Percentiles rank a stretch among this genome's conserved stretches.
These are phyloP conservation scores for Cyclanthera cordifolia DNA, from an alignment of 306 rosid genomes.

Conservation along the genomic window DNA sequence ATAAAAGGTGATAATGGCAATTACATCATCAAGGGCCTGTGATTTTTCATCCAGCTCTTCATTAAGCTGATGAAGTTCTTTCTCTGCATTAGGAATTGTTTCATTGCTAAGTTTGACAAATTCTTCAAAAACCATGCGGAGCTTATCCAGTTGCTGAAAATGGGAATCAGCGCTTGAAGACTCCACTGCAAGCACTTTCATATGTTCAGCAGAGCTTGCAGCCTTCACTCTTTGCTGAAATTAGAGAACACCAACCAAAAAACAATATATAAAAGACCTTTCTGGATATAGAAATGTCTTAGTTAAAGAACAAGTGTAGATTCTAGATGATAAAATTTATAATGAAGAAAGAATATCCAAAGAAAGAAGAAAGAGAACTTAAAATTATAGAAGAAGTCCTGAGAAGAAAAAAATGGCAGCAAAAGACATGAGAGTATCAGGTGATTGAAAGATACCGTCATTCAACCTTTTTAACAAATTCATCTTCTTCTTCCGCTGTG, in stretches of 20 bases:
- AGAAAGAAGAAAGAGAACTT: not conserved
- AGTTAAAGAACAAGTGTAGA: not conserved
- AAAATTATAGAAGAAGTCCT: not conserved
- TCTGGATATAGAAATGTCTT: not conserved
- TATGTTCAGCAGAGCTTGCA: conserved; percentile 61
- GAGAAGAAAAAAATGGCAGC: not conserved
- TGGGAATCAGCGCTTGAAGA: conserved; percentile 57
- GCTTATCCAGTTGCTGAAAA: conserved; percentile 86
- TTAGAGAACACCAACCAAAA: not conserved
- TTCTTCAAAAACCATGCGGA: conserved; percentile 75
- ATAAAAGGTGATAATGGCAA: not conserved
- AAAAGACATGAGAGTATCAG: not conserved
- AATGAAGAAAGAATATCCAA: not conserved
- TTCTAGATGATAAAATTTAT: not conserved
- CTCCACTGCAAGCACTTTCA: conserved; percentile 65
- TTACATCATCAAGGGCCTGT: conserved; percentile 81
- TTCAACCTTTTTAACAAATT: conserved; percentile 78
- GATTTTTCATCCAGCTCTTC: conserved; percentile 66
- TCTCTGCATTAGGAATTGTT: conserved; percentile 64
- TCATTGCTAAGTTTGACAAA: conserved; percentile 61
- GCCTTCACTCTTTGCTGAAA: conserved; percentile 86
- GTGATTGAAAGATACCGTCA: conserved; percentile 13
- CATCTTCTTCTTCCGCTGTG: conserved; percentile 85
- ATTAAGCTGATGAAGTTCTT: conserved; percentile 42
- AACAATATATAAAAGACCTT: not conserved